Conservation (phyloP, 2,329 filamentous ascomycete genomes). For the Dactylellina parvicollis region DNA sequence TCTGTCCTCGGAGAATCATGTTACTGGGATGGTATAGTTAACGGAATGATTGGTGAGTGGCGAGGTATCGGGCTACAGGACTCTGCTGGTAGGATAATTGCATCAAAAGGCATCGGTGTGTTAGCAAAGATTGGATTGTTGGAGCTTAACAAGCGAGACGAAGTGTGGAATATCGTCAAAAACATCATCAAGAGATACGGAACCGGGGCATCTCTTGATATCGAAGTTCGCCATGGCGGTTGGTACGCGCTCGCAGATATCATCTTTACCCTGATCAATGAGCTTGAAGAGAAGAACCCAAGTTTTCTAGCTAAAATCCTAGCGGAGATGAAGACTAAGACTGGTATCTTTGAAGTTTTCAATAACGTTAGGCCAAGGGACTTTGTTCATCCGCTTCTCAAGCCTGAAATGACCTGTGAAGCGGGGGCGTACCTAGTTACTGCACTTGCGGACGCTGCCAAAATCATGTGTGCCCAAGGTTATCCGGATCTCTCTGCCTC, state of each 20-base stretch:
- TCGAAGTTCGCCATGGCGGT: constrained; percentile 57
- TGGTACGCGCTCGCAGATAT: constrained; percentile 57
- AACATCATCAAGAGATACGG: constrained; percentile 55
- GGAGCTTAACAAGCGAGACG: constrained; percentile 19
- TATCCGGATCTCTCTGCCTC: constrained; percentile 33
- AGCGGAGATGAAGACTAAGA: constrained; percentile 36
- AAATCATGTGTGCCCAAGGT: constrained; percentile 44
- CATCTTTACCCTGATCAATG: constrained; percentile 43
- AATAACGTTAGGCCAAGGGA: constrained; percentile 61
- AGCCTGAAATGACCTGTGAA: constrained; percentile 73
- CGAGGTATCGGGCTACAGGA: constrained; percentile 86
- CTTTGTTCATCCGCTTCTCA: constrained; percentile 64
- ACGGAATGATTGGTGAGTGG: constrained; percentile 78
- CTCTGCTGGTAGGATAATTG: constrained; percentile 74
- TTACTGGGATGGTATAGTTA: constrained; percentile 75
- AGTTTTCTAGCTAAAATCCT: constrained; percentile 29
- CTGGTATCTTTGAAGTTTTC: constrained; percentile 59
- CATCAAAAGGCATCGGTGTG: constrained; percentile 74
- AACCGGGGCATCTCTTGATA: constrained; percentile 54
- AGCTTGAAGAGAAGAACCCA: constrained; percentile 27
- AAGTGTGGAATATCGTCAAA: constrained; percentile 48
- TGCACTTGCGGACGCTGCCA: constrained; percentile 60
- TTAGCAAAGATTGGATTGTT: constrained; percentile 62
- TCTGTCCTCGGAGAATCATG: constrained; percentile 72
- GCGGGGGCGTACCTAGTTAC: constrained; percentile 70